These are phyloP conservation scores for Xylaria hypoxylon DNA, from an alignment of 2,329 filamentous ascomycete genomes.

Conservation along the genomic window DNA sequence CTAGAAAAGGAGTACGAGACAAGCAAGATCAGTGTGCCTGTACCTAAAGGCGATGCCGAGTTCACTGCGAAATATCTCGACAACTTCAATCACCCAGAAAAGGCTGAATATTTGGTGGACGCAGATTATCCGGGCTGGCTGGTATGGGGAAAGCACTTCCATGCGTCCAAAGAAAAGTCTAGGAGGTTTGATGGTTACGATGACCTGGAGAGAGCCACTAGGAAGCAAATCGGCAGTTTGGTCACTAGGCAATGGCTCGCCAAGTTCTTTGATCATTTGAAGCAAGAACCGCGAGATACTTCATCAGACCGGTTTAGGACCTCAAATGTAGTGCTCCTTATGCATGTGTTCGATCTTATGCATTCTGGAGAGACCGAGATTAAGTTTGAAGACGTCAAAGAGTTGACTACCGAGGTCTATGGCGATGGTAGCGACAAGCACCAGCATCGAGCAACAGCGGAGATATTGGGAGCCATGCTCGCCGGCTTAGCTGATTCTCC, in stretches of 20 bases:
- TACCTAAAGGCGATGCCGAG: constrained; percentile 77
- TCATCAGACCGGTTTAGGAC: constrained; percentile 89
- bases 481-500: constrained; percentile 83
- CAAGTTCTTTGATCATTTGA: constrained; percentile 90
- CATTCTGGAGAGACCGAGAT: constrained; percentile 80
- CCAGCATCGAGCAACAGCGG: constrained; percentile 93
- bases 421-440: constrained; percentile 97
- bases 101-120: constrained; percentile 90
- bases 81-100: constrained; percentile 77
- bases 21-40: constrained; percentile 79
- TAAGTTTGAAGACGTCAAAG: constrained; percentile 88
- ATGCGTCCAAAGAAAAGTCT: constrained; percentile 79
- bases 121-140: constrained; percentile 95
- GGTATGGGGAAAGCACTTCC: constrained; percentile 91
- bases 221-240: constrained; percentile 82
- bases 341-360: constrained; percentile 91
- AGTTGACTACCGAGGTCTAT: constrained; percentile 80
- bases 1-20: constrained; percentile 81
- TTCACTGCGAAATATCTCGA: constrained; percentile 85
- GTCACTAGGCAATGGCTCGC: constrained; percentile 88
- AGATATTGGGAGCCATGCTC: constrained; percentile 89
- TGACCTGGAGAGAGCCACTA: constrained; percentile 77
- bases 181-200: constrained; percentile 79
- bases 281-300: constrained; percentile 91
- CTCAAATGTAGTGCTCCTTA: constrained; percentile 85